phyloP scores from a whole-genome alignment of 352 stramenopile species.

The Globisporangium recalcitrans region DNA sequence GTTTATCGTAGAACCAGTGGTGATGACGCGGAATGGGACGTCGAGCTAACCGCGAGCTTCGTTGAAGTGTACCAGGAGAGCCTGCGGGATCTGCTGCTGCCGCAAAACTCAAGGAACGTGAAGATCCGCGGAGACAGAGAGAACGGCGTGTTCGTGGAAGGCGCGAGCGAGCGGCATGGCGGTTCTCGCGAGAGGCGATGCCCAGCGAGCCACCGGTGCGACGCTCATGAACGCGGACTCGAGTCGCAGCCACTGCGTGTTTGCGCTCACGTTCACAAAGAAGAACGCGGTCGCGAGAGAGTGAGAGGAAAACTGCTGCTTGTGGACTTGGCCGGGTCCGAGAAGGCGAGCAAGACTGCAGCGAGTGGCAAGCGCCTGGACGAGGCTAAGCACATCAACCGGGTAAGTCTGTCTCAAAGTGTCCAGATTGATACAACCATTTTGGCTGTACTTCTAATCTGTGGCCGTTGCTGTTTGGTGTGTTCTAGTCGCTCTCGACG shows the following conservation, averaged over 20 bases:
- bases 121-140: slow-evolving; percentile 43
- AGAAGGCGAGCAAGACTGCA: slow-evolving; percentile 51
- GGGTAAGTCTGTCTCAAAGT: slow-evolving; percentile 23
- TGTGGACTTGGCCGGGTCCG: slow-evolving; percentile 67
- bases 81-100: slow-evolving; percentile 50
- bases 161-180: slow-evolving; percentile 34
- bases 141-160: slow-evolving; percentile 39
- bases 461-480: background rate
- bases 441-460: background rate
- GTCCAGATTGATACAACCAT: background rate
- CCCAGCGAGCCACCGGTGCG: slow-evolving; percentile 33
- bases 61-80: slow-evolving; percentile 73
- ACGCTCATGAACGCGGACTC: slow-evolving; percentile 59
- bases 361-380: slow-evolving; percentile 50
- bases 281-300: slow-evolving; percentile 9
- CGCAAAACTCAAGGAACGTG: slow-evolving; percentile 24
- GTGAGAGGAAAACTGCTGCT: slow-evolving; percentile 39
- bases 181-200: slow-evolving; percentile 32
- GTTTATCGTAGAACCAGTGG: background rate
- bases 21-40: slow-evolving; percentile 20
- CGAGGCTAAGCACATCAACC: slow-evolving; percentile 75
- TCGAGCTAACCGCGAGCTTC: slow-evolving; percentile 44
- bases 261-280: slow-evolving; percentile 44
- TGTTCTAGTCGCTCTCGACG: slow-evolving; percentile 53
- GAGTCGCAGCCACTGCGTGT: slow-evolving; percentile 68